phyloP scores from a whole-genome alignment of 1,284 basidiomycete species.

The Gomphus sp. region DNA sequence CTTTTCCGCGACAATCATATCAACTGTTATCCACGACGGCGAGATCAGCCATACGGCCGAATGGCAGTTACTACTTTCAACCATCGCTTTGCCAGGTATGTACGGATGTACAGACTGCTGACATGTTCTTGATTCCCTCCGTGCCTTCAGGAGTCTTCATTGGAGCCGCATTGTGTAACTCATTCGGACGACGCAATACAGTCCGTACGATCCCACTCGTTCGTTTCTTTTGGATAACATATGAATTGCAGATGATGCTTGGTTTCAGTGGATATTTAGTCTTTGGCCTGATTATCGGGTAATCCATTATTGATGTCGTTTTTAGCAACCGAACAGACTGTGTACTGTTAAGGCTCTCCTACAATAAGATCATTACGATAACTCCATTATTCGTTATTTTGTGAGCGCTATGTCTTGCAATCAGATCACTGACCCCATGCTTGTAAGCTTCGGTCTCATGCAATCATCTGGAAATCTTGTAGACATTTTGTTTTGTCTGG shows the following conservation, averaged over 20 bases:
- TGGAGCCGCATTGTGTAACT: slow-evolving; percentile 57
- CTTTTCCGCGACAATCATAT: slow-evolving; percentile 56
- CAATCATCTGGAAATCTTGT: slow-evolving; percentile 61
- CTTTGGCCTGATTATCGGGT: slow-evolving; percentile 37
- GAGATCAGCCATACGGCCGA: slow-evolving; percentile 53
- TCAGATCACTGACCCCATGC: neutral
- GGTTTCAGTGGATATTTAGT: slow-evolving; percentile 70
- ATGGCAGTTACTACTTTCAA: slow-evolving; percentile 62
- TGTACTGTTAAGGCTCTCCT: slow-evolving; percentile 27
- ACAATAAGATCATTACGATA: slow-evolving; percentile 57
- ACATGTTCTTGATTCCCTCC: neutral
- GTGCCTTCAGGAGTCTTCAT: slow-evolving; percentile 27
- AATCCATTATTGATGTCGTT: neutral
- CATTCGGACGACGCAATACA: slow-evolving; percentile 53
- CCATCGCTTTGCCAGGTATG: slow-evolving; percentile 60
- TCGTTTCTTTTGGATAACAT: neutral
- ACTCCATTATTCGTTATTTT: slow-evolving; percentile 61
- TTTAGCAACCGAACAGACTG: neutral
- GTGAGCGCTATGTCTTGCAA: slow-evolving; percentile 27
- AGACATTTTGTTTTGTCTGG: neutral
- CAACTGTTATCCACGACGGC: slow-evolving; percentile 44
- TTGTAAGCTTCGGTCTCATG: slow-evolving; percentile 57
- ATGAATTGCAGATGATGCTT: slow-evolving; percentile 50
- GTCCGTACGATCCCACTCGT: slow-evolving; percentile 25
- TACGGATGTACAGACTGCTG: too few species aligned